Base-by-base conservation (phyloP, 805 yeast species). In the Lachancea meyersii region DNA sequence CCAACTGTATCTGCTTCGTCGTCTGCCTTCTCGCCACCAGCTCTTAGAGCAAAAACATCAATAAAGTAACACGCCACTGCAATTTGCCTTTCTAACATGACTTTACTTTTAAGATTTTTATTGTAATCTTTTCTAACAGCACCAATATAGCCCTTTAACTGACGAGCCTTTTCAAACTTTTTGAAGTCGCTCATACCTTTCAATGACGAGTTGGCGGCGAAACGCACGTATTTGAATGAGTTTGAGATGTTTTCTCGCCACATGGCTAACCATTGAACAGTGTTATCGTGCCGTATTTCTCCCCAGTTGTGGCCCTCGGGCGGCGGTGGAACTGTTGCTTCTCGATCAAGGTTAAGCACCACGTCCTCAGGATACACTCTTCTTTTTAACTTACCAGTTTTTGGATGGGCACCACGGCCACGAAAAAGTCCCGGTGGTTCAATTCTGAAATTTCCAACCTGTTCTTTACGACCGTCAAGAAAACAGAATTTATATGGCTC, bases 1-100 rank as follows among this genome's bases (percentile, higher is more conserved):
- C 97, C 97, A 35, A 91, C 97, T 1, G 97, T 91, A 61, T 91
- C 97, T 2, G 97, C 97, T 60, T 89, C 97, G 52, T 91, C 97
- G 3, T 91, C 97, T 9, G 91, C 83, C 62, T 91, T 91, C 64
- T 91, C 97, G 54, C 97, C 96, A 61, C 97, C 97, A 1, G 97
- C 97, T 82, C 97, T 85, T 50, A 91, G 73, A 0, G 97, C 97
- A 57, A 91, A 81, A 3, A 82, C 79, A 68, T 91, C 97, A 57
- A 91, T 89, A 37, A 91, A 72, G 63, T 91, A 91, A 37, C 91
- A 86, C 3, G 96, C 96, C 1, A 93, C 86, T 5, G 97, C 97
- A 55, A 88, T 76, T 66, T 91, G 97, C 49, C 97, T 75, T 42
- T 84, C 86, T 40, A 78, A 73, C 95, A 86, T 91, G 28, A 82